Conservation (phyloP, 768 basidiomycete genomes). For the Podaxis mareebaensis region DNA sequence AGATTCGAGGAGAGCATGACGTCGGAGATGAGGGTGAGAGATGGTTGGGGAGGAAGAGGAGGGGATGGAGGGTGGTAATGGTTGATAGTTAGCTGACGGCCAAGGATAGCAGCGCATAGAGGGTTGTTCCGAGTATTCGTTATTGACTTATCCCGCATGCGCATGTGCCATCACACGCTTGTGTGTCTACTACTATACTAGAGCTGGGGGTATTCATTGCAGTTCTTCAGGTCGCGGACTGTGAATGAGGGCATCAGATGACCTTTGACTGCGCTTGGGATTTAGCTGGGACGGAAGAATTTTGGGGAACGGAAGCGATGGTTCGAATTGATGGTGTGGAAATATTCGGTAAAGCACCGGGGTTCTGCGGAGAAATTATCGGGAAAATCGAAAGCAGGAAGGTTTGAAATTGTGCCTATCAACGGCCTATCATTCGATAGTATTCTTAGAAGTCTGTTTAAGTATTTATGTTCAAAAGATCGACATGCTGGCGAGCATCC, state of each 20-base stretch:
- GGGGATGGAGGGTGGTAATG: background rate
- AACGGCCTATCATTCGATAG: too few relatives aligned
- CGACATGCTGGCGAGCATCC: background rate
- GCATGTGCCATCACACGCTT: background rate
- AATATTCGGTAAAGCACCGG: conserved; percentile 1
- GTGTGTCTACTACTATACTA: background rate
- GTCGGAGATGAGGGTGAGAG: background rate
- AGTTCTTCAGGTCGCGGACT: background rate
- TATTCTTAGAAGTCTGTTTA: too few relatives aligned
- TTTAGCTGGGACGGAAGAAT: background rate
- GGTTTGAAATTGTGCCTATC: too few relatives aligned
- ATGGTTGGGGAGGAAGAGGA: background rate
- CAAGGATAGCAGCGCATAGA: background rate
- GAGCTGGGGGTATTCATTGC: background rate
- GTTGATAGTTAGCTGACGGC: background rate
- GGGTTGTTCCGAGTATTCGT: background rate
- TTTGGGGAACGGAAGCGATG: background rate
- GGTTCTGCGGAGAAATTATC: conserved; percentile 5
- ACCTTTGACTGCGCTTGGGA: background rate
- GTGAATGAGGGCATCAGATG: conserved; percentile 3
- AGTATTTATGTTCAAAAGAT: too few relatives aligned
- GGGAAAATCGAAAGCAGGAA: background rate
- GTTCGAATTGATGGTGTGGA: background rate
- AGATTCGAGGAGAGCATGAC: background rate
- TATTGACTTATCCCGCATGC: background rate